Evolutionary conservation across 208 protist genomes (phyloP).

Genomic region (Sergeia podlipaevii): DNA sequence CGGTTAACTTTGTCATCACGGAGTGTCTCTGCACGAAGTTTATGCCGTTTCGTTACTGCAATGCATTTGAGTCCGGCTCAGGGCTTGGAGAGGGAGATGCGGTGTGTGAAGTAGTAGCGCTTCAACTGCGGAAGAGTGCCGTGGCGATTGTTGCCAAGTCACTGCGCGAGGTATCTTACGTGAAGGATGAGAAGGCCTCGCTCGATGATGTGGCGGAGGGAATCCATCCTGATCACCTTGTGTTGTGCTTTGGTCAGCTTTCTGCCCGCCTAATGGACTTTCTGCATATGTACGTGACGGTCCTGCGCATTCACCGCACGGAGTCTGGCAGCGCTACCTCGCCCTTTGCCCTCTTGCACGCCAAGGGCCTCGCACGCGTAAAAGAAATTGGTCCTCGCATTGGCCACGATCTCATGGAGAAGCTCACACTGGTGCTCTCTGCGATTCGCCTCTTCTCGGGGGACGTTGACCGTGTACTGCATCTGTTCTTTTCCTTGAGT

Average conservation of each 20-base stretch:
- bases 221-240: constrained; percentile 72
- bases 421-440: constrained; percentile 51
- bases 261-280: constrained; percentile 75
- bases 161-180: constrained; percentile 64
- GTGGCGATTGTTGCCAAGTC: constrained; percentile 69
- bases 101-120: constrained; percentile 38
- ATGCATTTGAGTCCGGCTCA: constrained; percentile 49
- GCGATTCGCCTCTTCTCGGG: constrained; percentile 30
- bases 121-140: constrained; percentile 62
- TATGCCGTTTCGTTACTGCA: constrained; percentile 63
- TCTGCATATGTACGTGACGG: constrained; percentile 57
- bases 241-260: constrained; percentile 70
- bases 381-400: constrained; percentile 48
- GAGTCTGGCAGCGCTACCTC: constrained; percentile 21
- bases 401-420: constrained; percentile 68
- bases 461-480: constrained; percentile 67
- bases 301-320: constrained; percentile 56
- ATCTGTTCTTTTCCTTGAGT: constrained; percentile 73
- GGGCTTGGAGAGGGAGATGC: constrained; percentile 21
- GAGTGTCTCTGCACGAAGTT: constrained; percentile 71
- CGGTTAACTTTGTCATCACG: constrained; percentile 46
- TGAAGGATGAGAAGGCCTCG: constrained; percentile 55
- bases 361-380: constrained; percentile 31
- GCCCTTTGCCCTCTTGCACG: constrained; percentile 38
- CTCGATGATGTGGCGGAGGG: constrained; percentile 65